Percentiles rank a stretch among this genome's conserved stretches.
Conservation (phyloP, 371 early-diverging fungal species). For the Apophysomyces ossiformis region DNA sequence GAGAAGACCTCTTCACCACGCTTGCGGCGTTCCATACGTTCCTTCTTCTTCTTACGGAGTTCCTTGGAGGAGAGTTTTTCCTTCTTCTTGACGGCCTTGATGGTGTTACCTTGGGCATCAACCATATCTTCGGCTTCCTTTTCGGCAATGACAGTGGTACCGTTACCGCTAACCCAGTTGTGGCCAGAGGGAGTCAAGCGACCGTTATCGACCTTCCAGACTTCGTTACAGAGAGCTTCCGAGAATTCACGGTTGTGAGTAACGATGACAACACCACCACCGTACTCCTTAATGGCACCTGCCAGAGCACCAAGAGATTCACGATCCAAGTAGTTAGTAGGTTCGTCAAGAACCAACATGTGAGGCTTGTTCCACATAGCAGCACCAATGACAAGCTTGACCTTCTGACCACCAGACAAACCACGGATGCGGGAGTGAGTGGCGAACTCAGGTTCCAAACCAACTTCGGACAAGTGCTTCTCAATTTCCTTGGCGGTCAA, state of each 20-base stretch:
- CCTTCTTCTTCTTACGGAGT: conserved; percentile 59
- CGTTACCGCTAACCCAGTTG: conserved; percentile 57
- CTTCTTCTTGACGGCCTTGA: conserved; percentile 55
- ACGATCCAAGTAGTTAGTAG: conserved; percentile 84
- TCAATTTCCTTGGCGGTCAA: conserved; percentile 69
- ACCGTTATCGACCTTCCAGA: conserved; percentile 78
- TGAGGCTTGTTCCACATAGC: conserved; percentile 88
- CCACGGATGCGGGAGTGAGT: conserved; percentile 85
- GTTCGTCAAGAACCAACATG: conserved; percentile 89
- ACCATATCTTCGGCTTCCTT: conserved; percentile 45
- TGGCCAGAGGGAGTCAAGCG: conserved; percentile 53
- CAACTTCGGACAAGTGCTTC: conserved; percentile 72
- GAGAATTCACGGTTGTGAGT: conserved; percentile 79
- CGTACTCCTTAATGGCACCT: conserved; percentile 67
- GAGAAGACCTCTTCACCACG: conserved; percentile 57
- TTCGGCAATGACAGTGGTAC: conserved; percentile 41
- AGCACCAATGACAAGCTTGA: conserved; percentile 85
- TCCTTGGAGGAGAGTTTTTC: conserved; percentile 53
- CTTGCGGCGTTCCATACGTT: conserved; percentile 56
- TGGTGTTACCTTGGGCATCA: conserved; percentile 52
- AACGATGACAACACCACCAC: conserved; percentile 79
- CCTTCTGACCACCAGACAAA: conserved; percentile 93
- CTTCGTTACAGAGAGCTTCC: conserved; percentile 70
- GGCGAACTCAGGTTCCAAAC: conserved; percentile 73
- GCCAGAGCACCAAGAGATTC: conserved; percentile 77